Percentiles rank a stretch among this genome's conserved stretches.
Conservation (phyloP, 2,329 filamentous ascomycete genomes). For the Escovopsis sp. region DNA sequence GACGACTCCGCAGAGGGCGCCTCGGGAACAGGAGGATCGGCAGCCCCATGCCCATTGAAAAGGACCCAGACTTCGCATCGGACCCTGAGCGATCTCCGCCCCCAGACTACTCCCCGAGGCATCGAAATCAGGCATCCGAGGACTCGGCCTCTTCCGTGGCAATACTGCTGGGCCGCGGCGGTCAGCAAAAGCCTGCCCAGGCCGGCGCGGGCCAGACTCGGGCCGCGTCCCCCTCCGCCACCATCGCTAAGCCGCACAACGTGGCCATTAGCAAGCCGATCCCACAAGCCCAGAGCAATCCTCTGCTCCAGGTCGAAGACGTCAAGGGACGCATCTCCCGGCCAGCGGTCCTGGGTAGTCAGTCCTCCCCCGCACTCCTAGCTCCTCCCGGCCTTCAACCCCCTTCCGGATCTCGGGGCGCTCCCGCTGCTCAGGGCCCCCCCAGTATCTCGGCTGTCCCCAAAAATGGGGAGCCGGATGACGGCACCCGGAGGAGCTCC, state of each 20-base stretch:
- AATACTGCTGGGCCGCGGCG: constrained; percentile 49
- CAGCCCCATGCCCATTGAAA: constrained; percentile 39
- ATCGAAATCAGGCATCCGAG: constrained; percentile 37
- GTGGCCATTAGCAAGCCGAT: constrained; percentile 47
- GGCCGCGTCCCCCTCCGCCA: constrained; percentile 34
- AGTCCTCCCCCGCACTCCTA: no score
- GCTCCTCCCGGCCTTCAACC: constrained; percentile 17
- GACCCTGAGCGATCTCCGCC: constrained; percentile 23
- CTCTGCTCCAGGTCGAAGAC: constrained; percentile 22
- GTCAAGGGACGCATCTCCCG: constrained; percentile 27
- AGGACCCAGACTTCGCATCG: constrained; percentile 36
- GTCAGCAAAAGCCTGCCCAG: constrained; percentile 31
- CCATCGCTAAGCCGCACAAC: constrained; percentile 49
- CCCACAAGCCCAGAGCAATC: constrained; percentile 26
- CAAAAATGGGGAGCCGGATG: constrained; percentile 18
- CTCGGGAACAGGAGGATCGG: constrained; percentile 29
- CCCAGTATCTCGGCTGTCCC: no score
- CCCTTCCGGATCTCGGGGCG: constrained; percentile 13
- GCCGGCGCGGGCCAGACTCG: constrained; percentile 39
- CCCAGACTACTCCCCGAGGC: constrained; percentile 30
- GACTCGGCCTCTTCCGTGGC: constrained; percentile 49
- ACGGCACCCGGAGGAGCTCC: constrained; percentile 44
- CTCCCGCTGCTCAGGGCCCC: no score
- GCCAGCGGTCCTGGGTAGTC: constrained; percentile 11
- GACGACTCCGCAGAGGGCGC: constrained; percentile 34